Conservation (phyloP, 179 eudicot species). For the Nepenthes alata region DNA sequence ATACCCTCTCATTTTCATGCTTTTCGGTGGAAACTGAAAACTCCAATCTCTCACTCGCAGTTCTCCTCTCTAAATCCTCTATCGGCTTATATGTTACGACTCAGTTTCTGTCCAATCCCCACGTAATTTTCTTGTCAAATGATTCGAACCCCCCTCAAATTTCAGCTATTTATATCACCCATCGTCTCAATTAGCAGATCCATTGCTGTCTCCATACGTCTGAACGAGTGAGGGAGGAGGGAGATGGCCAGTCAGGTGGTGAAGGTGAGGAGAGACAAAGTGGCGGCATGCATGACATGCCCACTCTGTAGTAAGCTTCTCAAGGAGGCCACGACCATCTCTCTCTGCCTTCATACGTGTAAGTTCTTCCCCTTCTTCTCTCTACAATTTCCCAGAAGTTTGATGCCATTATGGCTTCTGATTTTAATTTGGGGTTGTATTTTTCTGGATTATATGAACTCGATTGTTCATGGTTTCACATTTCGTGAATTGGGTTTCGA, state of each 20-base stretch:
- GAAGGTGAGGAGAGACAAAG: constrained; percentile 21
- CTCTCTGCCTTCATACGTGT: constrained; percentile 44
- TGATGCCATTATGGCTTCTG: background rate
- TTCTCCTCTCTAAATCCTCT: background rate
- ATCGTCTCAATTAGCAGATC: constrained; percentile 9
- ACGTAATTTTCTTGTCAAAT: constrained; percentile 8
- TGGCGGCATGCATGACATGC: constrained; percentile 39
- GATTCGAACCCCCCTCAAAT: constrained; percentile 7
- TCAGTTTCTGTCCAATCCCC: background rate
- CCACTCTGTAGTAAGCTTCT: constrained; percentile 31
- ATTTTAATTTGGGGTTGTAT: constrained; percentile 12
- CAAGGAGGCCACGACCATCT: constrained; percentile 31
- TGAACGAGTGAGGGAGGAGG: background rate
- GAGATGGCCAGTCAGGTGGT: constrained; percentile 18
- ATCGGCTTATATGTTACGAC: background rate
- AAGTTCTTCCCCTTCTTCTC: background rate
- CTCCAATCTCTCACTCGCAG: background rate
- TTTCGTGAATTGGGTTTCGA: no score
- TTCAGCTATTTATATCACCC: background rate
- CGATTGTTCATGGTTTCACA: constrained; percentile 11
- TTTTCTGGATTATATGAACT: constrained; percentile 6
- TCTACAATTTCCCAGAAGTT: no score
- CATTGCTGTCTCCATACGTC: no score
- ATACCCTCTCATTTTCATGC: background rate
- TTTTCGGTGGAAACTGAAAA: background rate